Conservation (phyloP, 1,284 basidiomycete genomes). For the Exobasidium cylindrosporum region DNA sequence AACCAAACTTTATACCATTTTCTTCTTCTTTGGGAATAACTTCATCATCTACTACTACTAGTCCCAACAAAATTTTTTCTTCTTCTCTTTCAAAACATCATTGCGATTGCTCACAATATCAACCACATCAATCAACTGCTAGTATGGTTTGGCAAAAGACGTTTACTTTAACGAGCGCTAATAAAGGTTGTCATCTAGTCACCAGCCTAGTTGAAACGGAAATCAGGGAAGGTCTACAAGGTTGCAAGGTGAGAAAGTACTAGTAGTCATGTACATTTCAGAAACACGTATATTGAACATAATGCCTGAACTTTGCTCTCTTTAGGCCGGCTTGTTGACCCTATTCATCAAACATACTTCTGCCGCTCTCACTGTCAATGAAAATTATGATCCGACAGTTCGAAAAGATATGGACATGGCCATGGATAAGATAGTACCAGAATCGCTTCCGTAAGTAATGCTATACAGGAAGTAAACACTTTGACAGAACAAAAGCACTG, state of each 20-base stretch:
- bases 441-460: constrained; percentile 63
- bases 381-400: constrained; percentile 73
- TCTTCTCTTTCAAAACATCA: not conserved
- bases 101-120: not conserved
- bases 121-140: not conserved
- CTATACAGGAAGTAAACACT: too few relatives aligned
- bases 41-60: not conserved
- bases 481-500: too few relatives aligned
- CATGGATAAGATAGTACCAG: constrained; percentile 75
- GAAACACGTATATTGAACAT: not conserved
- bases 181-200: constrained; percentile 72
- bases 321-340: constrained; percentile 53
- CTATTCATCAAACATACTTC: constrained; percentile 79
- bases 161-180: constrained; percentile 62
- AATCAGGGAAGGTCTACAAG: constrained; percentile 68
- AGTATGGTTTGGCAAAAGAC: constrained; percentile 88
- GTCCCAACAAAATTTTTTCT: not conserved
- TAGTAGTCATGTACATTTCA: not conserved
- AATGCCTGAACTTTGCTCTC: constrained; percentile 10
- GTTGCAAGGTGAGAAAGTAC: constrained; percentile 55
- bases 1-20: not conserved
- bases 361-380: constrained; percentile 81
- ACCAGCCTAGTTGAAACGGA: constrained; percentile 73
- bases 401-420: constrained; percentile 60
- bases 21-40: not conserved